These are phyloP conservation scores for Cytospora piceicola DNA, from an alignment of 2,329 filamentous ascomycete species.

Conservation along the genomic window DNA sequence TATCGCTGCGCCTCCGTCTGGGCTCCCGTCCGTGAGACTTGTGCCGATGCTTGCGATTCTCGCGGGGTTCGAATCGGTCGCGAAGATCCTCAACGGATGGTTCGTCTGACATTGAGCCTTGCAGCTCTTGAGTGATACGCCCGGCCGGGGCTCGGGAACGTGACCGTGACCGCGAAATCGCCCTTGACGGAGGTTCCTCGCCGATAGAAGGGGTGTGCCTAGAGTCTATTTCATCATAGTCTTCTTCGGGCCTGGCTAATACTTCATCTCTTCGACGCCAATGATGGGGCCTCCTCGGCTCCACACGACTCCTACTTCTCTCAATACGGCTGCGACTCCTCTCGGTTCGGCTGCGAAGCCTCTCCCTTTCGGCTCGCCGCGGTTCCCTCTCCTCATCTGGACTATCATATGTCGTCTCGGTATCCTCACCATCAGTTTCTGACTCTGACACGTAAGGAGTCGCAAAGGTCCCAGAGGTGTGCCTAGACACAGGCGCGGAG, in stretches of 20 bases:
- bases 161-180: conserved; percentile 35
- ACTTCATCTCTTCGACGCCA: conserved; percentile 15
- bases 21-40: conserved; percentile 35
- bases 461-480: conserved; percentile 38
- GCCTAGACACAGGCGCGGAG: conserved; percentile 44
- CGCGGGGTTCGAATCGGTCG: conserved; percentile 23
- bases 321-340: conserved; percentile 9
- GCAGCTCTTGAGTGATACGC: conserved; percentile 22
- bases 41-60: conserved; percentile 34
- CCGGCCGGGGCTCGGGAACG: conserved; percentile 33
- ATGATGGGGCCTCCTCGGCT: conserved; percentile 15
- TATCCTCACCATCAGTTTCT: conserved; percentile 44
- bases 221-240: conserved; percentile 31
- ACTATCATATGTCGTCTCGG: conserved; percentile 43
- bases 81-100: conserved; percentile 32
- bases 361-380: conserved; percentile 30
- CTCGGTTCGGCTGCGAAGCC: conserved; percentile 22
- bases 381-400: conserved; percentile 39
- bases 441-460: conserved; percentile 37
- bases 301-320: conserved; percentile 23
- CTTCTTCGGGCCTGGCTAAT: conserved; percentile 25
- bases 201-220: conserved; percentile 32
- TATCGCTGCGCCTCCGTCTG: conserved; percentile 34
- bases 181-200: conserved; percentile 23
- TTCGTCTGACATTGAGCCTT: conserved; percentile 28